Evolutionary conservation across 1,284 basidiomycete genomes (phyloP), one percentile per base, ranked within the genome.

Genomic region (Grifola frondosa): DNA sequence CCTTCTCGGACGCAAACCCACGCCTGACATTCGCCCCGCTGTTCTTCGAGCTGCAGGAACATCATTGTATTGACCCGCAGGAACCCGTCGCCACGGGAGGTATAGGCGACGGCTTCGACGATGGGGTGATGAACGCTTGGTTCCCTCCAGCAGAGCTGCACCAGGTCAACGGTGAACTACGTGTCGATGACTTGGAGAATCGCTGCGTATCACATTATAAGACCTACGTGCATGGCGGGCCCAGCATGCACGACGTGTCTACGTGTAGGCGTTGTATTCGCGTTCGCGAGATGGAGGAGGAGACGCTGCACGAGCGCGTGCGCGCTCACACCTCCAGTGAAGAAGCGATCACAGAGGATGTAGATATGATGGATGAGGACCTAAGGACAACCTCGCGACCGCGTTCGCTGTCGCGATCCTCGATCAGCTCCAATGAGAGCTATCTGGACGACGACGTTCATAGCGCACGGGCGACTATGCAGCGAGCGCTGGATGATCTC

Each of bases 121-220:
- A 76, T 22, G 73, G 74, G 21, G 68, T 81, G 48, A 57, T 61
- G 35, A 77, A 80, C 42, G 82, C 73, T 5, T 85, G 76, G 71
- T 71, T 84, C 44, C 74, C 74, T 6, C 46, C 58, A 5, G 37
- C 49, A 10, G 30, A 20, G n/a, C 22, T 50, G 9, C 41, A 44
- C 37, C 61, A 71, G 53, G 38, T 36, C 30, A 30, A 36, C 13
- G 57, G 52, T 3, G 30, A 10, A 10, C 36, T 57, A 8, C 20
- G 25, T 17, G 35, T 56, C 8, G 20, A 37, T 13, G 28, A 36
- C 25, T 34, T 24, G 29, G 23, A 49, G 45, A 20, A n/a, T 21
- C 13, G 21, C 17, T 16, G 32, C 20, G 46, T 53, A 37, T 32
- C 40, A 30, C 13, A 23, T 58, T 74, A 77, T 39, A 59, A 70